Evolutionary conservation across 202 grass and related monocot species (phyloP).

Genomic region (Musa balbisiana): DNA sequence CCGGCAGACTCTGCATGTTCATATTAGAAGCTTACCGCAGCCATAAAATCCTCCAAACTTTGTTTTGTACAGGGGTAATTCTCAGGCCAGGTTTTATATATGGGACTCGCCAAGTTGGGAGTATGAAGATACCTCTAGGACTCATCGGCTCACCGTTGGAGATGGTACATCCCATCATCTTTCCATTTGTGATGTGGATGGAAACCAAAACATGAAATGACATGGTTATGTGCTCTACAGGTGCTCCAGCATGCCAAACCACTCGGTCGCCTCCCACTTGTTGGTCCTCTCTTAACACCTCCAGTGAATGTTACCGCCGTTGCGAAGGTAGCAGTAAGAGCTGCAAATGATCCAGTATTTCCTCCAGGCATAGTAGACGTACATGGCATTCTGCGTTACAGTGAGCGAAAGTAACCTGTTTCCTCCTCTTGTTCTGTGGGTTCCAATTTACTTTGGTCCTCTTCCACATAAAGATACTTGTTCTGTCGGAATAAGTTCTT

Average conservation of each 20-base stretch:
- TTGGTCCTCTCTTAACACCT: conserved; percentile 70
- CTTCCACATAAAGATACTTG: background rate
- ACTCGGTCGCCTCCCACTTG: conserved; percentile 49
- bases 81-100: conserved; percentile 84
- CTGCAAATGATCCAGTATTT: conserved; percentile 74
- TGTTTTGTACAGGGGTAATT: conserved; percentile 51
- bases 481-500: background rate
- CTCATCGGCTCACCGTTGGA: conserved; percentile 74
- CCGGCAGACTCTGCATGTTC: background rate
- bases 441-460: too few species aligned
- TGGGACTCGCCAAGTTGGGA: conserved; percentile 82
- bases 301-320: conserved; percentile 62
- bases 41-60: background rate
- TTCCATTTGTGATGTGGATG: background rate
- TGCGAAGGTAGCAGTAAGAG: conserved; percentile 69
- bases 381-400: conserved; percentile 70
- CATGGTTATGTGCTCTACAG: conserved; percentile 27
- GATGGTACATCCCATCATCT: conserved; percentile 43
- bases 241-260: conserved; percentile 57
- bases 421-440: background rate
- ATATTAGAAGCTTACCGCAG: background rate
- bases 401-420: conserved; percentile 48
- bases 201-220: background rate
- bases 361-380: conserved; percentile 85
- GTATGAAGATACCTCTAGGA: conserved; percentile 69